Evolutionary conservation across 176 grass and related monocot species (phyloP), one percentile per base, ranked within the genome.

Genomic region (Rhynchospora tenuis): DNA sequence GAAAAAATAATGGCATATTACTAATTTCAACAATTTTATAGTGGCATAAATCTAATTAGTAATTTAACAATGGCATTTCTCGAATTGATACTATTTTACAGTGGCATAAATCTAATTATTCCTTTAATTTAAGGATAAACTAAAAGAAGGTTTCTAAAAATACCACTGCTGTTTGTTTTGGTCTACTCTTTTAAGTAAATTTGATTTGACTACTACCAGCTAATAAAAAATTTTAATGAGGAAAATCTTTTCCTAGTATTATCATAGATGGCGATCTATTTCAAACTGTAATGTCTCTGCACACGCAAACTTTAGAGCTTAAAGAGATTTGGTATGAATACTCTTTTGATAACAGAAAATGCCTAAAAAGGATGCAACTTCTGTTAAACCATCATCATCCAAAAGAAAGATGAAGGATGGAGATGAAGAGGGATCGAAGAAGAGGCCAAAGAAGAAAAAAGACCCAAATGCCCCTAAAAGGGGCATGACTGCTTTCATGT

Each of bases 401-500:
- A 99, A 95, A 82, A 90, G 89, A 74, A 95, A 95, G 81, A n/a
- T 86, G 54, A 99, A 89, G 83, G 88, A 73, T 73, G 94, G 23
- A 80, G 93, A 91, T 77, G 93, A 91, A 33, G 90, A 91, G 85
- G 88, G 86, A 83, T 85, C 86, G 79, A 90, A 99, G 85, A 99
- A 99, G 85, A 93, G 84, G 29, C 63, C 73, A 26, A 93, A 95
- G 91, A 99, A 93, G 92, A 99, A 99, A 84, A 99, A 95, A 60
- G 96, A 99, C 84, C 96, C 93, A 59, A 95, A 95, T 48, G 96
- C 96, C 66, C 96, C 96, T 64, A 99, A 99, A 90, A 90, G 96
- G 83, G 89, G 93, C 58, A 99, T 95, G 86, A 86, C 87, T 75
- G 91, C 90, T 9, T 99, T 99, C 43, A 99, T 99, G 95, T 98